Percentiles rank a stretch among this genome's conserved stretches.
Conservation (phyloP, 2,329 filamentous ascomycete genomes). For the Fusarium sp. region DNA sequence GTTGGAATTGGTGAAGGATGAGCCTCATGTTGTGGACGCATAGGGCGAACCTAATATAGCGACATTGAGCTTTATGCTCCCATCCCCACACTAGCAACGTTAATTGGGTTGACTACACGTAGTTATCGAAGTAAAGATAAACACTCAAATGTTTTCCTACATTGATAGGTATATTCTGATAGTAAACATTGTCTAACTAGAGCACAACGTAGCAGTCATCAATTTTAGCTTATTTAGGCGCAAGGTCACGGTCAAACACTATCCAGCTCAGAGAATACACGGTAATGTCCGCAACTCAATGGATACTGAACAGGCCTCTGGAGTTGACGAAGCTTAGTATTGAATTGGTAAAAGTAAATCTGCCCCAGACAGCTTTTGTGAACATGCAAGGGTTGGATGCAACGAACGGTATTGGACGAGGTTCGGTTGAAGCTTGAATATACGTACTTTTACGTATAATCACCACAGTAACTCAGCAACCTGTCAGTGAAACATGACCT, state of each 20-base stretch:
- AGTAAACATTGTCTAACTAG: constrained; percentile 5
- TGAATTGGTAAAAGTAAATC: constrained; percentile 9
- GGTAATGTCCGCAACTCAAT: constrained; percentile 3
- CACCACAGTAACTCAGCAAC: constrained; percentile 32
- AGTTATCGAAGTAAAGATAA: not conserved
- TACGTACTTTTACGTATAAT: constrained; percentile 6
- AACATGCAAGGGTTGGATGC: constrained; percentile 8
- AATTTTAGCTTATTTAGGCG: constrained; percentile 10
- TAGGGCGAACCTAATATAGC: not conserved
- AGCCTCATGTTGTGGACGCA: constrained; percentile 20
- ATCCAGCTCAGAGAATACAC: constrained; percentile 2
- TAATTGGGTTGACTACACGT: not conserved
- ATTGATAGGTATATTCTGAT: not conserved
- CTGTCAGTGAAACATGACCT: constrained; percentile 25
- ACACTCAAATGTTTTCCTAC: constrained; percentile 3
- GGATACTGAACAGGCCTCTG: not conserved
- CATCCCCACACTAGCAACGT: not conserved
- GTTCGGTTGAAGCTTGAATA: constrained; percentile 3
- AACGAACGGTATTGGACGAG: constrained; percentile 6
- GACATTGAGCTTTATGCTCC: constrained; percentile 3
- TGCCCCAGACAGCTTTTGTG: constrained; percentile 23
- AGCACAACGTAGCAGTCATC: not conserved
- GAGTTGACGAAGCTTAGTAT: constrained; percentile 11
- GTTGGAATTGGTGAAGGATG: not conserved
- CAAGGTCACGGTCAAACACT: constrained; percentile 9